Conservation (phyloP, 2,329 filamentous ascomycete species). For the Blumeria graminis region DNA sequence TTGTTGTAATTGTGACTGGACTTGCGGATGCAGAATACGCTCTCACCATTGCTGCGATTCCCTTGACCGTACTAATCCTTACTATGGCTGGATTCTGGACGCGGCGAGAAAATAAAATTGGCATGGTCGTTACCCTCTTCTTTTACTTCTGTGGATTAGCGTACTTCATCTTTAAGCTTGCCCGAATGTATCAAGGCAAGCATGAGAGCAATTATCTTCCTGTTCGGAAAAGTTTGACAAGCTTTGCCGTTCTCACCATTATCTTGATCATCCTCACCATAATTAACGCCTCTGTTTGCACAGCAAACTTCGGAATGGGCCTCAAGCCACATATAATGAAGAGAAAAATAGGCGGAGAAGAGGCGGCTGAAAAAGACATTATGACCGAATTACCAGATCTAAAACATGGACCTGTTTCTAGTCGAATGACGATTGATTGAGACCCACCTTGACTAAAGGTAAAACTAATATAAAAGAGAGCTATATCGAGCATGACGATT, state of each 20-base stretch:
- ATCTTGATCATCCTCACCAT: slow-evolving; percentile 76
- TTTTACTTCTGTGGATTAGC: slow-evolving; percentile 73
- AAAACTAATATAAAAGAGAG: no score
- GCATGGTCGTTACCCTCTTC: slow-evolving; percentile 57
- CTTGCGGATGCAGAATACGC: slow-evolving; percentile 51
- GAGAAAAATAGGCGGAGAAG: slow-evolving; percentile 23
- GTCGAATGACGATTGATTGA: slow-evolving; percentile 26
- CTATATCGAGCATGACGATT: no score
- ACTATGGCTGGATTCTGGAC: slow-evolving; percentile 68
- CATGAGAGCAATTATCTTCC: slow-evolving; percentile 42
- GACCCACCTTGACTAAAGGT: neutral
- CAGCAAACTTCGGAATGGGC: slow-evolving; percentile 71
- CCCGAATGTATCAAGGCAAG: slow-evolving; percentile 64
- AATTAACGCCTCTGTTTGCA: slow-evolving; percentile 63
- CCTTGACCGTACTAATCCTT: slow-evolving; percentile 73
- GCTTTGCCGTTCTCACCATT: slow-evolving; percentile 85
- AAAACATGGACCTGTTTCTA: slow-evolving; percentile 17
- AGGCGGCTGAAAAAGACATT: slow-evolving; percentile 22
- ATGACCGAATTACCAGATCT: slow-evolving; percentile 22
- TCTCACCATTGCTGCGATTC: slow-evolving; percentile 72
- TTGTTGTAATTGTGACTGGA: slow-evolving; percentile 68
- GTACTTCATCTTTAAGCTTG: slow-evolving; percentile 96
- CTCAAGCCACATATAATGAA: slow-evolving; percentile 65
- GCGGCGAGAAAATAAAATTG: slow-evolving; percentile 53
- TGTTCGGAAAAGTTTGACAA: slow-evolving; percentile 65